phyloP scores from a whole-genome alignment of 345 rosid genomes.

The Iberis pinnata region DNA sequence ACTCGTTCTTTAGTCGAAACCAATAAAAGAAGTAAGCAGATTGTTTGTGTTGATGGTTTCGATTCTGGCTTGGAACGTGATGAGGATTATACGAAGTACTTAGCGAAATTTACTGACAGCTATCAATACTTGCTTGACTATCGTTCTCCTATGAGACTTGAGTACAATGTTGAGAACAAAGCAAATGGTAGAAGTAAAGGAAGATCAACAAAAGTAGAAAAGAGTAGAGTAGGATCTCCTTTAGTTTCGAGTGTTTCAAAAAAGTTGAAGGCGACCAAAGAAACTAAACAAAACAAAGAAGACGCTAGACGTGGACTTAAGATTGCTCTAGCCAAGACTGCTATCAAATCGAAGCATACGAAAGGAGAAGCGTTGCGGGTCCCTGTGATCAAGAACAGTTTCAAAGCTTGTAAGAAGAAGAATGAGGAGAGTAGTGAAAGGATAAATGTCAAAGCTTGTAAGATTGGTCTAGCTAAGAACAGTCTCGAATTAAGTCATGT shows the following conservation, averaged over 20 bases:
- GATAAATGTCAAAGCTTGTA: no score
- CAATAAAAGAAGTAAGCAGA: conserved; percentile 1
- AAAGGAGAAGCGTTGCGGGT: not conserved
- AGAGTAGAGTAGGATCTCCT: not conserved
- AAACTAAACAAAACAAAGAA: conserved; percentile 6
- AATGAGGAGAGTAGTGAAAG: not conserved
- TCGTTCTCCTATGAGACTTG: not conserved
- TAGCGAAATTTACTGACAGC: not conserved
- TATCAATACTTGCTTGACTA: conserved; percentile 20
- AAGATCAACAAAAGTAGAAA: not conserved
- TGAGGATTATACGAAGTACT: conserved; percentile 13
- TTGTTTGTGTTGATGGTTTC: conserved; percentile 9
- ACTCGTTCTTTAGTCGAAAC: not conserved
- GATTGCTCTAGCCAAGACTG: not conserved
- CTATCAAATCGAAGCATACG: not conserved
- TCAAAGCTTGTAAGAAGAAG: not conserved
- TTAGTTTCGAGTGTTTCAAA: not conserved
- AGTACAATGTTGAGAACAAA: conserved; percentile 1
- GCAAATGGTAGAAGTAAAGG: not conserved
- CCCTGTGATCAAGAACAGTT: not conserved
- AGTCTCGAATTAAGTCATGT: no score
- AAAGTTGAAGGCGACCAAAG: conserved; percentile 12
- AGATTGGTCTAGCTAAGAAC: no score
- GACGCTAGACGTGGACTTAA: conserved; percentile 10
- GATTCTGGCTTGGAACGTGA: conserved; percentile 1